Conservation (phyloP, 2,329 filamentous ascomycete genomes). For the Thermomyces lanuginosus region DNA sequence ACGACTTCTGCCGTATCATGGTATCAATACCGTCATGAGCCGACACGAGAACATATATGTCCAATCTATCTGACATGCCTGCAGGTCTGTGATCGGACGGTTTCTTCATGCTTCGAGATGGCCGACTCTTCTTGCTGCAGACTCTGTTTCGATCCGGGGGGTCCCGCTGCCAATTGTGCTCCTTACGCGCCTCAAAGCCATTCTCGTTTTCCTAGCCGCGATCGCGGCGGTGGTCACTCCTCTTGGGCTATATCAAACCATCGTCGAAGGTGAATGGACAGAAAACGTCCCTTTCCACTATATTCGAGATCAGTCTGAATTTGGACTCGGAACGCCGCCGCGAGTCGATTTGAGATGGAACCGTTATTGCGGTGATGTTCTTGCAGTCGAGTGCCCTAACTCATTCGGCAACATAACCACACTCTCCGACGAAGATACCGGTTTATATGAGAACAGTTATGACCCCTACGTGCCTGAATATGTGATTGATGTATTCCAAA, state of each 20-base stretch:
- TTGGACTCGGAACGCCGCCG: conserved; percentile 22
- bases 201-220: conserved; percentile 19
- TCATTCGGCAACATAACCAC: conserved; percentile 8
- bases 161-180: conserved; percentile 16
- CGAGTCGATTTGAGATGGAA: conserved; percentile 18
- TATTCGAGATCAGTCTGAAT: conserved; percentile 13
- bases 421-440: conserved; percentile 3
- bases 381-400: conserved; percentile 11
- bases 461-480: conserved; percentile 19
- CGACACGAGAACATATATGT: too few relatives aligned
- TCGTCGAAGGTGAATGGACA: conserved; percentile 11
- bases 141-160: conserved; percentile 17
- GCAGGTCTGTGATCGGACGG: conserved; percentile 22
- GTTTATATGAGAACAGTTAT: conserved; percentile 9
- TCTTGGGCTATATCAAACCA: conserved; percentile 29
- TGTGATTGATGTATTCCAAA: conserved; percentile 22
- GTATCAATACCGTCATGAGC: too few relatives aligned
- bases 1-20: conserved; percentile 21
- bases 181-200: conserved; percentile 12
- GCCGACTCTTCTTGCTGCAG: conserved; percentile 26
- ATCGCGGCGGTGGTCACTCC: conserved; percentile 32
- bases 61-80: too few relatives aligned
- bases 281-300: conserved; percentile 21
- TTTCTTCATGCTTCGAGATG: conserved; percentile 27
- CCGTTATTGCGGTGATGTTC: conserved; percentile 15